Percentiles rank a stretch among this genome's conserved stretches.
Conservation (phyloP, 2,329 filamentous ascomycete species). For the Ceratocystis eucalypticola region DNA sequence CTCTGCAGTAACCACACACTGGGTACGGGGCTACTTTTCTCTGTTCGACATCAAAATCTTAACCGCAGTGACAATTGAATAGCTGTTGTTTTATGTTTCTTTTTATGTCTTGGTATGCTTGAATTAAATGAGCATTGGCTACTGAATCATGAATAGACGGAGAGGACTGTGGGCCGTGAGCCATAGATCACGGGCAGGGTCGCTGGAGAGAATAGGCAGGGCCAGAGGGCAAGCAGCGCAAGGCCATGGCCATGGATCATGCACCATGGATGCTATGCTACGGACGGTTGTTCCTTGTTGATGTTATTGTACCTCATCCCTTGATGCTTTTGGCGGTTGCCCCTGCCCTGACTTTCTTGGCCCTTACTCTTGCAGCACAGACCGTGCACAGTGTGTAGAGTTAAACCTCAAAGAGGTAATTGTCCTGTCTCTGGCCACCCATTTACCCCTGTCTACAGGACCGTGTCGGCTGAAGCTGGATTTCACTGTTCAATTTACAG, state of each 20-base stretch:
- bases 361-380: constrained; percentile 8
- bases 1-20: not conserved
- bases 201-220: too few species aligned
- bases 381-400: constrained; percentile 12
- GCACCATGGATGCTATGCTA: not conserved
- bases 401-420: constrained; percentile 10
- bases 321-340: constrained; percentile 6
- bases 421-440: constrained; percentile 6
- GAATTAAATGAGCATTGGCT: too few species aligned
- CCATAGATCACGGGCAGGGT: not conserved
- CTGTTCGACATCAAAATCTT: too few species aligned
- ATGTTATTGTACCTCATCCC: not conserved
- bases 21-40: not conserved
- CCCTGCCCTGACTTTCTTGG: constrained; percentile 3
- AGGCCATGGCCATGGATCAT: not conserved
- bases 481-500: constrained; percentile 7
- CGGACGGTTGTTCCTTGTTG: not conserved
- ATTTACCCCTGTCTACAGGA: constrained; percentile 9
- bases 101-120: too few species aligned
- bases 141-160: too few species aligned
- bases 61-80: too few species aligned
- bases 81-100: too few species aligned
- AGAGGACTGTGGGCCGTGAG: not conserved
- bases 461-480: constrained; percentile 17
- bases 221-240: not conserved